These are phyloP conservation scores for Rosa rugosa DNA, from an alignment of 306 rosid species.

Conservation along the genomic window DNA sequence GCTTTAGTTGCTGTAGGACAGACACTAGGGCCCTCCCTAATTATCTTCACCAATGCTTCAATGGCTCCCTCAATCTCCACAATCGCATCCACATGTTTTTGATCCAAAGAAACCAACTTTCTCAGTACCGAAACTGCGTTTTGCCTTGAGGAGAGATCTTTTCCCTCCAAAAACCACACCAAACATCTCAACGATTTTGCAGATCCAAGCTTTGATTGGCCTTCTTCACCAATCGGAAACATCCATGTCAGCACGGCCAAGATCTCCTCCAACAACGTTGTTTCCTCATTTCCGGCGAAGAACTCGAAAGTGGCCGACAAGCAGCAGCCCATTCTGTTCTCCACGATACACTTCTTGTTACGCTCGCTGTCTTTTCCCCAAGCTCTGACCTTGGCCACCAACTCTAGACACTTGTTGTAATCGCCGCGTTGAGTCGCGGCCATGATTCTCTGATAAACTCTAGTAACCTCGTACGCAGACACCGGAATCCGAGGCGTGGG, in stretches of 20 bases:
- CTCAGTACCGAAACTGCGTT: constrained; percentile 58
- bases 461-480: constrained; percentile 41
- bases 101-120: constrained; percentile 35
- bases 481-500: constrained; percentile 83
- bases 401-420: constrained; percentile 34
- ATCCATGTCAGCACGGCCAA: constrained; percentile 53
- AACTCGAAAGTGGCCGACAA: constrained; percentile 45
- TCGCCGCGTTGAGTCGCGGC: constrained; percentile 38
- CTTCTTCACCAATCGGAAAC: constrained; percentile 47
- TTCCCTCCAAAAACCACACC: constrained; percentile 46
- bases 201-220: constrained; percentile 43
- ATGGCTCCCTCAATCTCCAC: constrained; percentile 45
- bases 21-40: constrained; percentile 33
- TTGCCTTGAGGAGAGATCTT: constrained; percentile 54
- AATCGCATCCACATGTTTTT: constrained; percentile 36
- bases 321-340: constrained; percentile 39
- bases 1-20: constrained; percentile 52
- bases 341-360: constrained; percentile 52
- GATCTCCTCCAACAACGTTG: constrained; percentile 45
- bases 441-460: constrained; percentile 38
- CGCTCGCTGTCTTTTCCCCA: constrained; percentile 90
- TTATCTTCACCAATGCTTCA: constrained; percentile 55
- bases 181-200: constrained; percentile 38
- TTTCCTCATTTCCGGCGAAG: constrained; percentile 38
- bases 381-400: constrained; percentile 53